Percentiles rank a stretch among this genome's conserved stretches.
These are phyloP conservation scores for Cyphellophora attinorum DNA, from an alignment of 2,329 filamentous ascomycete species.

Conservation along the genomic window DNA sequence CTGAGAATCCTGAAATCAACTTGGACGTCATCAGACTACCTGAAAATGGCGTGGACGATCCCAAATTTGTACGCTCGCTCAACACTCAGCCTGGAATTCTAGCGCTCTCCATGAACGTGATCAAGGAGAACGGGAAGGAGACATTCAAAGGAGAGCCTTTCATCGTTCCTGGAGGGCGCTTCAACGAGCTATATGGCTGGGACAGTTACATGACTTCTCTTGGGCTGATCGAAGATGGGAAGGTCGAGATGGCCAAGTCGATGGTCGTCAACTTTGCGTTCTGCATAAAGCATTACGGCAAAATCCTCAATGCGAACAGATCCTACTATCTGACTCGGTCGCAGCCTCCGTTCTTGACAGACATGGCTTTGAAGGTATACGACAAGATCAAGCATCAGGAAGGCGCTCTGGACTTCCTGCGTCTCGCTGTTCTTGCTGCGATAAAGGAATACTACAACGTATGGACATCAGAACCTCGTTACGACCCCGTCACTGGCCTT, in stretches of 20 bases:
- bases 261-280: slow-evolving; percentile 98
- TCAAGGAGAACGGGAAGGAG: slow-evolving; percentile 54
- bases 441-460: slow-evolving; percentile 95
- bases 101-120: slow-evolving; percentile 79
- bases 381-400: slow-evolving; percentile 85
- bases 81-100: slow-evolving; percentile 82
- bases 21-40: slow-evolving; percentile 77
- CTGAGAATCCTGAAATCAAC: slow-evolving; percentile 69
- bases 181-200: slow-evolving; percentile 98
- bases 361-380: slow-evolving; percentile 91
- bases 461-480: slow-evolving; percentile 70
- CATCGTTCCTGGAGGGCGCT: slow-evolving; percentile 91
- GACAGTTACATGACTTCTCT: slow-evolving; percentile 98
- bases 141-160: slow-evolving; percentile 77
- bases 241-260: slow-evolving; percentile 76
- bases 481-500: slow-evolving; percentile 67
- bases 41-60: slow-evolving; percentile 57
- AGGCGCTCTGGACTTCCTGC: slow-evolving; percentile 70
- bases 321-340: slow-evolving; percentile 93
- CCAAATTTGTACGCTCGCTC: slow-evolving; percentile 70
- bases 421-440: slow-evolving; percentile 70
- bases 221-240: slow-evolving; percentile 75
- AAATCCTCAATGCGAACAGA: slow-evolving; percentile 93
- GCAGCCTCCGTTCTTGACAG: slow-evolving; percentile 92
- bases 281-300: slow-evolving; percentile 96